Base-by-base conservation (phyloP, 331 rosid species). In the Malus hybrid region DNA sequence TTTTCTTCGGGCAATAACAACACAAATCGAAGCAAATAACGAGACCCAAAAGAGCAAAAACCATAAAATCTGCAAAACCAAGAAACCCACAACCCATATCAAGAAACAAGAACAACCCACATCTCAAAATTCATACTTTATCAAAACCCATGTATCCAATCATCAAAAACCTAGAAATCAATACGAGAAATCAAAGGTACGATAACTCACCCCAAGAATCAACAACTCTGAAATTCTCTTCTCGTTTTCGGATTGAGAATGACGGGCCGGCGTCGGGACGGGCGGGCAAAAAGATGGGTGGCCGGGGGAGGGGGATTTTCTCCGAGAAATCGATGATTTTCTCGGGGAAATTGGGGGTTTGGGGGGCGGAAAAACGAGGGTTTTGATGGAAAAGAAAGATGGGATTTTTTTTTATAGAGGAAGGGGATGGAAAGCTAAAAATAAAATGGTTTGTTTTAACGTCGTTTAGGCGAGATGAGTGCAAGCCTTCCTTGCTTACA, bases 41-140 rank as follows among this genome's bases (percentile, higher is more conserved):
- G 19, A 76, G 18, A 50, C 70, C 75, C 60, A 79, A 32, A 66
- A 39, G 36, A 50, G 22, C 68, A 29, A 20, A 75, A 75, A 70
- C 79, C 66, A 39, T 50, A 77, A 7, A 68, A 76, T 69, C 79
- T 76, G 82, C 66, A 72, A 14, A 67, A 62, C 61, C 60, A 46
- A 44, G 10, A 74, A 62, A 34, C 42, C 57, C 72, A 68, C 20
- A 24, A 28, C 75, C 32, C 56, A 63, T 66, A 63, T 19, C 44
- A 48, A 13, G 19, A 60, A 28, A 61, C 34, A 66, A 64, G 48
- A 66, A 36, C 28, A 29, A 7, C 11, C 46, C 22, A 52, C 0
- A 6, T 34, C 52, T 63, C 68, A 62, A 30, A 62, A 63, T 63
- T 9, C 76, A 72, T 22, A 24, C 39, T 14, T 6, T 32, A 24